phyloP scores from a whole-genome alignment of 2,329 filamentous ascomycete genomes.

The Zalaria sp. region DNA sequence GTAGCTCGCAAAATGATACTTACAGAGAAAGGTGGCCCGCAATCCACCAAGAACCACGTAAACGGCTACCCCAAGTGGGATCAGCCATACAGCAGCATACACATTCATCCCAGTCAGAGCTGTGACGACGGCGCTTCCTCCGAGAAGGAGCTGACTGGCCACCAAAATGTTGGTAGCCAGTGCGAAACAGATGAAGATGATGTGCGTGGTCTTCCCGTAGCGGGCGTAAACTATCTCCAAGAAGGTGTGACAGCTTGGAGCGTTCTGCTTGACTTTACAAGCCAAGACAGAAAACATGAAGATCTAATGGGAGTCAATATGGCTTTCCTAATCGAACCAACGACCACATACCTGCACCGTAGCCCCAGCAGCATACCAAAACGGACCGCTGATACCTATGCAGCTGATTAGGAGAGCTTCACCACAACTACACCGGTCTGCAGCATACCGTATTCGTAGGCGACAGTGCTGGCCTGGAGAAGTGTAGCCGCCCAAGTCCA shows the following conservation, averaged over 20 bases:
- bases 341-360: constrained; percentile 9
- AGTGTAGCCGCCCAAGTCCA: constrained; percentile 54
- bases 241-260: constrained; percentile 22
- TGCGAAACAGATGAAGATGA: constrained; percentile 26
- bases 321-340: too few species aligned
- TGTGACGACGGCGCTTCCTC: constrained; percentile 29
- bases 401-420: too few species aligned
- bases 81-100: constrained; percentile 28
- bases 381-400: constrained; percentile 8
- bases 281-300: constrained; percentile 27
- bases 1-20: too few species aligned
- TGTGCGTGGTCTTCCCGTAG: constrained; percentile 21
- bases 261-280: constrained; percentile 25
- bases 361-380: constrained; percentile 26
- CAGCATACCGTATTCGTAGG: constrained; percentile 16
- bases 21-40: constrained; percentile 26
- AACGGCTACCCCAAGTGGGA: constrained; percentile 24
- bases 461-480: constrained; percentile 18
- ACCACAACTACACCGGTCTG: background rate
- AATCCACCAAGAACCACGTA: constrained; percentile 25
- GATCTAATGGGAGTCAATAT: constrained; percentile 17
- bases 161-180: constrained; percentile 30
- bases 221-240: constrained; percentile 25
- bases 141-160: constrained; percentile 26
- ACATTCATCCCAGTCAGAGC: constrained; percentile 28